Evolutionary conservation across 1,139 yeast genomes (phyloP), one percentile per base, ranked within the genome.

Genomic region (Pichia sp.): DNA sequence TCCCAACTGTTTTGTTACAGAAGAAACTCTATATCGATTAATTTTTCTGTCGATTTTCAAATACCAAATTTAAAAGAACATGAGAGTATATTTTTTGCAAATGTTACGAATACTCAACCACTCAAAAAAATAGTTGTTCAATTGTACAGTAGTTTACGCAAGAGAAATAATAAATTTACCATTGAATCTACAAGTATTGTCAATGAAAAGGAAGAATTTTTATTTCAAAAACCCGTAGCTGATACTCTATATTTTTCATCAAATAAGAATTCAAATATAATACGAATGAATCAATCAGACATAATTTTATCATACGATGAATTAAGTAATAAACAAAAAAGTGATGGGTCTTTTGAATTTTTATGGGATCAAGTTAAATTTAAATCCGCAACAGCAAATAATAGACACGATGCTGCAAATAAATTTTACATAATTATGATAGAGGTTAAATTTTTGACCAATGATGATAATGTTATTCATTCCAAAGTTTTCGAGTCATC

Each of bases 291-390:
- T 21, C 35, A n/a, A n/a, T n/a, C 16, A 23, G 13, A n/a, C 13
- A 9, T 9, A 14, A n/a, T 5, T 25, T 33, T n/a, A 16, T 16
- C 4, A 21, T 18, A n/a, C 1, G 9, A 6, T 11, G 28, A 33
- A 11, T 16, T 33, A 18, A n/a, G 10, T 6, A 15, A 25, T 8
- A 14, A 28, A 11, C 8, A 4, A 2, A 10, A 10, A 14, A 11
- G 11, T 8, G n/a, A 28, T 18, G 27, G 28, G 10, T n/a, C 20
- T 6, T 18, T 42, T 5, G 30, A 33, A 11, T 16, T 46, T 6
- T 11, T 21, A 14, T 46, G 50, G 50, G 48, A 46, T 15, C 50
- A 44, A 24, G n/a, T 46, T 10, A 23, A 32, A 7, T 46, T 46
- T 22, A 40, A 40, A 16, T 39, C 50, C 5, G 48, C 50, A 6